Conservation (phyloP, 345 rosid genomes). For the Salix purpurea region DNA sequence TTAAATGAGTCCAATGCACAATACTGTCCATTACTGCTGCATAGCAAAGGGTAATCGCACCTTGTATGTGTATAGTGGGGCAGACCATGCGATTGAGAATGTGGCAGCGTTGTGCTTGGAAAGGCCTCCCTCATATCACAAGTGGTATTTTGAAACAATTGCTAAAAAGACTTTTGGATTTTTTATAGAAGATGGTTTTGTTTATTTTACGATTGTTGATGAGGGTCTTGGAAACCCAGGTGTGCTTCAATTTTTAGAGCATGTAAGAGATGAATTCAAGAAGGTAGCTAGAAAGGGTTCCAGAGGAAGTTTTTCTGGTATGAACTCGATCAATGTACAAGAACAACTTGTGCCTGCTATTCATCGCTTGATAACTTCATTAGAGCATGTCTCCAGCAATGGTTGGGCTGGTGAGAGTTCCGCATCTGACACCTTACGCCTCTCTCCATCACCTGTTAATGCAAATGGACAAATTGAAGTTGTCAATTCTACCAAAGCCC, state of each 20-base stretch:
- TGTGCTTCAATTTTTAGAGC: constrained; percentile 59
- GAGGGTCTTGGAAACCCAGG: constrained; percentile 47
- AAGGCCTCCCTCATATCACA: constrained; percentile 61
- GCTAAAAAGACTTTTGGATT: constrained; percentile 58
- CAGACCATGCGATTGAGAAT: constrained; percentile 49
- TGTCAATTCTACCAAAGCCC: constrained; percentile 60
- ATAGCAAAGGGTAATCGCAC: constrained; percentile 50
- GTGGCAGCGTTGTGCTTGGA: constrained; percentile 61
- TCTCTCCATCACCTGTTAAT: constrained; percentile 45
- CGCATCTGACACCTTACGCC: constrained; percentile 24
- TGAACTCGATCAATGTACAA: constrained; percentile 44
- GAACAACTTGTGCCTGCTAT: constrained; percentile 74
- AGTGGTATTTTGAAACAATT: constrained; percentile 73
- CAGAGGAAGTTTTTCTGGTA: constrained; percentile 61
- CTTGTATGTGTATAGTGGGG: constrained; percentile 51
- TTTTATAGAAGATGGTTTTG: constrained; percentile 59
- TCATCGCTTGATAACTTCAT: constrained; percentile 52
- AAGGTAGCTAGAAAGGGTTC: constrained; percentile 49
- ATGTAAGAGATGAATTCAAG: constrained; percentile 65
- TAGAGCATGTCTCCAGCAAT: constrained; percentile 48
- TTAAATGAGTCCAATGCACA: constrained; percentile 54
- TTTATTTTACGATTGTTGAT: constrained; percentile 63
- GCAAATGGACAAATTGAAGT: constrained; percentile 43
- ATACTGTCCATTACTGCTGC: constrained; percentile 67
- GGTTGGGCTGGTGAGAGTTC: constrained; percentile 34